Evolutionary conservation across 2,329 filamentous ascomycete species (phyloP).

Genomic region (Karstenula rhodostoma): DNA sequence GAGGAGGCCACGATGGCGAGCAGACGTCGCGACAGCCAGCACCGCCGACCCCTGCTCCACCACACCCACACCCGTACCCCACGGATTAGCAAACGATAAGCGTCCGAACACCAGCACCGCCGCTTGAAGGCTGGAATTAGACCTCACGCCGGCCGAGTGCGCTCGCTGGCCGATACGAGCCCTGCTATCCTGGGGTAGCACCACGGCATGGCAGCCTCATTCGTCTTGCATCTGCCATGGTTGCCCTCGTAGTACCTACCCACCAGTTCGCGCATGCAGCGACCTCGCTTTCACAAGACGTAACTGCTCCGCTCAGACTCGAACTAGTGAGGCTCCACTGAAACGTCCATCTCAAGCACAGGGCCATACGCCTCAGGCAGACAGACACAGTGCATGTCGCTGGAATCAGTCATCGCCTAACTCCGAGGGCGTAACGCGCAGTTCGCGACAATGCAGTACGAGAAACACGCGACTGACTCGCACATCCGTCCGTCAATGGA

Average conservation of each 20-base stretch:
- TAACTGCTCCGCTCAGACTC: background rate
- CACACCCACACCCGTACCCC: conserved; percentile 7
- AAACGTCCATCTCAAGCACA: background rate
- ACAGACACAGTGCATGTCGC: background rate
- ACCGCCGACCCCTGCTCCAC: conserved; percentile 6
- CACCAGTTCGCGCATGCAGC: background rate
- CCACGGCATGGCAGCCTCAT: background rate
- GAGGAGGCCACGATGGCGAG: conserved; percentile 1
- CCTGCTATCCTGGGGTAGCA: background rate
- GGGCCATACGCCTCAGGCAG: background rate
- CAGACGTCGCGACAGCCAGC: conserved; percentile 1
- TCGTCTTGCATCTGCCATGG: background rate
- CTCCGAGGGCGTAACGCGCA: background rate
- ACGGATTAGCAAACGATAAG: conserved; percentile 19
- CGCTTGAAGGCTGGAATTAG: background rate
- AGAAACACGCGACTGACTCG: conserved; percentile 3
- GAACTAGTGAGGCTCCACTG: background rate
- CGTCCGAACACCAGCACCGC: conserved; percentile 11
- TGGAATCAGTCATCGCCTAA: background rate
- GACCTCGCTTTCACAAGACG: conserved; percentile 3
- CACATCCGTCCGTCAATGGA: background rate
- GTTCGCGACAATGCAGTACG: background rate
- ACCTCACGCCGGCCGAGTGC: background rate
- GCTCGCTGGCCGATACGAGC: background rate
- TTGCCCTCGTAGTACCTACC: background rate